Evolutionary conservation across 1,284 basidiomycete species (phyloP), one percentile per base, ranked within the genome.

Genomic region (Veloboletus limbatus): DNA sequence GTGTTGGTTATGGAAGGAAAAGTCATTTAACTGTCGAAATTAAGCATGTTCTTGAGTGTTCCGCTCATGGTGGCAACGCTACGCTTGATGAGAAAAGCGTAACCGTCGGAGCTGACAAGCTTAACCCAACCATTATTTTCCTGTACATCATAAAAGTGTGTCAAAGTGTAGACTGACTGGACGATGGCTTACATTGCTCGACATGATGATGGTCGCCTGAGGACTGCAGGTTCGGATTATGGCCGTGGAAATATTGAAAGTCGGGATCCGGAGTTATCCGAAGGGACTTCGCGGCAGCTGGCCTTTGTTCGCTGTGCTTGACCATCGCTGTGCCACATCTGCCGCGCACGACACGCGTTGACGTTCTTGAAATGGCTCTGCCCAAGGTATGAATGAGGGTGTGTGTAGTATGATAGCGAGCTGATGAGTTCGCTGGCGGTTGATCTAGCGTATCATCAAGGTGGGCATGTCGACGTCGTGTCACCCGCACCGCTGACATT

Each of bases 371-470:
- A 40, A 68, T 68, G 62, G 43, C 66, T 32, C 39, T 65, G 3
- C 63, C 63, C 25, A 65, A 65, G 62, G 63, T 57, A 35, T 40
- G 53, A 16, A 43, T 43, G 9, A 31, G 11, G 17, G 47, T 8
- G 3, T 21, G 16, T n/a, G 30, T 2, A 6, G 10, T 32, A 16
- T 11, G 22, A 18, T 11, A 24, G 31, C 34, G 33, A 16, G 27
- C 50, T 67, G 47, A 67, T 22, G 33, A n/a, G n/a, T 9, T 25
- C 4, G 32, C 35, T 46, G 38, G 10, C 10, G 51, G 43, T 18
- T 36, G 53, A 63, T 67, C 58, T 41, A 80, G 75, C 72, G 77
- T 43, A 79, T 79, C 67, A 79, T 79, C 68, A 79, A 79, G 74
- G 77, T 36, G 43, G 32, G 38, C 43, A 28, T 45, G 53, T 41